Evolutionary conservation across 352 stramenopile species (phyloP).

Genomic region (Aphanomyces euteiches): DNA sequence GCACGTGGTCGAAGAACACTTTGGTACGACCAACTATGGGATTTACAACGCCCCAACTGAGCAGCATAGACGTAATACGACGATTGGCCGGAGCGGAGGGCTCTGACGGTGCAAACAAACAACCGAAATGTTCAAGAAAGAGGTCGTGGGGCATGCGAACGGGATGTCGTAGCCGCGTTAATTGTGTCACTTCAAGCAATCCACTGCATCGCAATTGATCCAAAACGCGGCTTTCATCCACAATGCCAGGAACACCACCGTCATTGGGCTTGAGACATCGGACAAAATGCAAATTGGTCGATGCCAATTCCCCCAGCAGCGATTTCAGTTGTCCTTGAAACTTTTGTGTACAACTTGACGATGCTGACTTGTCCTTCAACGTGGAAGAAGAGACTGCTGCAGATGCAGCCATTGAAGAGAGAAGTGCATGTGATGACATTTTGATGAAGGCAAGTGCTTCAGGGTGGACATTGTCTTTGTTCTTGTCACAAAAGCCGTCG

Average conservation of each 20-base stretch:
- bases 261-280: constrained; percentile 89
- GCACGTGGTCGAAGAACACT: constrained; percentile 22
- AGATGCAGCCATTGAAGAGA: constrained; percentile 46
- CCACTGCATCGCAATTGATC: constrained; percentile 85
- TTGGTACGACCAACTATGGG: constrained; percentile 23
- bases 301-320: constrained; percentile 92
- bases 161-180: constrained; percentile 86
- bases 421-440: neutral
- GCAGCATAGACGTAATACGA: neutral
- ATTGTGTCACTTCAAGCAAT: constrained; percentile 85
- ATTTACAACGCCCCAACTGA: neutral
- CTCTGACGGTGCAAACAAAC: neutral
- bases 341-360: constrained; percentile 71
- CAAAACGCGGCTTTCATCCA: constrained; percentile 64
- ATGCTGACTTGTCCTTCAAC: neutral
- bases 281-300: constrained; percentile 91
- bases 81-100: neutral
- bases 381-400: constrained; percentile 2
- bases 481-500: constrained; percentile 33
- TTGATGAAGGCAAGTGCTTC: constrained; percentile 28
- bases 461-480: constrained; percentile 37
- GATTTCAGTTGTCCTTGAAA: constrained; percentile 92
- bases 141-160: constrained; percentile 92
- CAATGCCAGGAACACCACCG: constrained; percentile 47
- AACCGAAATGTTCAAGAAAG: constrained; percentile 78